Base-by-base conservation (phyloP, 1,284 basidiomycete genomes). In the Xanthoconium separans region DNA sequence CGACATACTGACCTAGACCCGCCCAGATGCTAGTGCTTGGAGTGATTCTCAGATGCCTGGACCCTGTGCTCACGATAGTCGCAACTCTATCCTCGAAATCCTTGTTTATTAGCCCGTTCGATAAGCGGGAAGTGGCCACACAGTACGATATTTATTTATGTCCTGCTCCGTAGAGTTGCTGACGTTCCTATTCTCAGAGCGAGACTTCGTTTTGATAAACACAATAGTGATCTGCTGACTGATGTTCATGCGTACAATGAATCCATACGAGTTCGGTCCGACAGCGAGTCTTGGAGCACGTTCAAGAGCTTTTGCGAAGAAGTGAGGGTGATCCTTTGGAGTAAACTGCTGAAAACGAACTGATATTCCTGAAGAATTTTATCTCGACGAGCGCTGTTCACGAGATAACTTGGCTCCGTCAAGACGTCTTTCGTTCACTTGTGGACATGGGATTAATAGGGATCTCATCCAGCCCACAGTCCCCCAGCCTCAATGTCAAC, bases 71-170 rank as follows among this genome's bases (percentile, higher is more conserved):
- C n/a, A 92, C 90, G 2, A 81, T 93, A 36, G 87, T 88, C 1
- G 91, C 93, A n/a, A 77, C 84, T 59, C 73, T 97, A 45, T 95
- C 93, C 2, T 90, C 87, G 27, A 96, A 96, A 65, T 89, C 95
- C 2, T 70, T 98, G 37, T 97, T 97, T 71, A 65, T 84, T 5
- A 90, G 76, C 50, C 91, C 93, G 0, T 79, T 89, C 66, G 93
- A 96, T 33, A 87, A 87, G 70, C 78, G 93, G 8, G 89, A 95
- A 33, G 91, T 93, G 62, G 87, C 88, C 8, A 81, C 76, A 48
- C 77, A 77, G 87, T 92, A 64, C 53, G 81, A 59, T 20, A 30
- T 43, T 13, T 30, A 15, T 16, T 4, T 33, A 2, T 46, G 12
- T 10, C 39, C 40, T 12, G 39, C 24, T 12, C 29, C 15, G 9